Evolutionary conservation across 345 rosid genomes (phyloP), one percentile per base, ranked within the genome.

Genomic region (Linum lewisii): DNA sequence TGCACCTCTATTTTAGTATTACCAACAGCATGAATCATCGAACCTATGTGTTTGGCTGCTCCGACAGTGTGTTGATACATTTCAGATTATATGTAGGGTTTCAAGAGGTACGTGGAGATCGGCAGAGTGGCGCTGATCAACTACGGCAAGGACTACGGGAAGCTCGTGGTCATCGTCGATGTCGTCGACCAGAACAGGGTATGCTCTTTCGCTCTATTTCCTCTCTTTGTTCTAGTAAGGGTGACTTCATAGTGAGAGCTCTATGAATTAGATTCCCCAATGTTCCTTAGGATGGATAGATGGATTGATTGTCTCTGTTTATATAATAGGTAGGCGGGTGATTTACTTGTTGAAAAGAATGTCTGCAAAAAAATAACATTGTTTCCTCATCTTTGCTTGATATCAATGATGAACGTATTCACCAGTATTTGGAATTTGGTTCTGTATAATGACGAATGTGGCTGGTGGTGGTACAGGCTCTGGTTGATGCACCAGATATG

Each of bases 401-500:
- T 4, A 29, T 29, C 34, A 29, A 29, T 29, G 34, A 8, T 29
- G 34, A 29, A 29, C 7, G 34, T 29, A 29, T 4, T 4, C 7
- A 4, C 34, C 34, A 29, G 4, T 29, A 29, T 29, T 29, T 29
- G 34, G 34, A 29, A 29, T 29, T 29, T 29, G 34, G 34, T 29
- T 29, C 34, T 29, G 34, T 29, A 29, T n/a, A n/a, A n/a, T n/a
- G n/a, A 29, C 34, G 34, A 29, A 29, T 29, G 1, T 29, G 32
- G 3, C 32, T 26, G 32, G 6, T 60, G 19, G 15, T 11, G 15
- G 18, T 25, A 47, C 50, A 67, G 71, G 71, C 71, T 56, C 60
- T 67, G 6, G 71, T 67, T 23, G 71, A 67, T 67, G 62, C 71
- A 5, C 71, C 71, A 1, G 66, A 67, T 45, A 67, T 67, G 71